These are phyloP conservation scores for Trametes maxima DNA, from an alignment of 768 basidiomycete species.

Conservation along the genomic window DNA sequence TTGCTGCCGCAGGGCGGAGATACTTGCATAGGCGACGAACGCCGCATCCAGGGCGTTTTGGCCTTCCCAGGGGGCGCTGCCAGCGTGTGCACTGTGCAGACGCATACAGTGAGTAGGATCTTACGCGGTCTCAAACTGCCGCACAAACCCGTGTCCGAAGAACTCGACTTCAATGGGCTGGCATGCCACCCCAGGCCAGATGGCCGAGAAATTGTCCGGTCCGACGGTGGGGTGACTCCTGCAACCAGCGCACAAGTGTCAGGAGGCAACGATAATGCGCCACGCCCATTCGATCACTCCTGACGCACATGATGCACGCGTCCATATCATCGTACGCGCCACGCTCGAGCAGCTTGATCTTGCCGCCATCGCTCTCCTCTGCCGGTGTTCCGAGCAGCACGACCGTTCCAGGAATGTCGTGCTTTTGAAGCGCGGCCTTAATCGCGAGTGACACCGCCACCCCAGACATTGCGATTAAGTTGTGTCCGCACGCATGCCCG, in stretches of 20 bases:
- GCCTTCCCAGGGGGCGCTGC: conserved; percentile 85
- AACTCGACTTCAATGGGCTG: conserved; percentile 71
- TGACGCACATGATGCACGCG: conserved; percentile 67
- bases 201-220: conserved; percentile 47
- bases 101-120: background rate
- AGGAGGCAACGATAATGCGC: background rate
- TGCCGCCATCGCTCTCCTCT: conserved; percentile 81
- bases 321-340: conserved; percentile 85
- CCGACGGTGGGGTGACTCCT: conserved; percentile 80
- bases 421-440: conserved; percentile 64
- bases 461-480: conserved; percentile 79
- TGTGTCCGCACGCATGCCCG: conserved; percentile 78
- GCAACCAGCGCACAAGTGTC: background rate
- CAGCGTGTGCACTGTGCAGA: conserved; percentile 67
- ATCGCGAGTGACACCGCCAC: conserved; percentile 75
- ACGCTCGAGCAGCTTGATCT: conserved; percentile 68
- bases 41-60: conserved; percentile 88
- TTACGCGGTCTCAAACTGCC: background rate
- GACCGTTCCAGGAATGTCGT: conserved; percentile 65
- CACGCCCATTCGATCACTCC: background rate
- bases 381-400: conserved; percentile 81
- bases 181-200: conserved; percentile 62
- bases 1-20: conserved; percentile 85
- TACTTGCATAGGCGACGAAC: conserved; percentile 76
- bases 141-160: conserved; percentile 67